These are phyloP conservation scores for Thelonectria discophora DNA, from an alignment of 2,329 filamentous ascomycete genomes.

Conservation along the genomic window DNA sequence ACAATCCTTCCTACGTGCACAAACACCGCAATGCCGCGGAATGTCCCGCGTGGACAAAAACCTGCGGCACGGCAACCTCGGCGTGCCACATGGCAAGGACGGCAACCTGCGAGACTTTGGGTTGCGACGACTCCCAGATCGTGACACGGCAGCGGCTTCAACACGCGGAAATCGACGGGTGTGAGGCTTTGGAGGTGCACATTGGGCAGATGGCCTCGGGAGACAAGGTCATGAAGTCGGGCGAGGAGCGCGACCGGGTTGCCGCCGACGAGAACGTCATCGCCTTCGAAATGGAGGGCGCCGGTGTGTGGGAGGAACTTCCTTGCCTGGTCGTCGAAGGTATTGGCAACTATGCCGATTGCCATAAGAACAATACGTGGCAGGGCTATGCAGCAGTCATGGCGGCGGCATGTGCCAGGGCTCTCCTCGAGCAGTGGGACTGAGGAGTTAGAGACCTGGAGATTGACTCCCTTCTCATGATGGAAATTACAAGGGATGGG, in stretches of 20 bases:
- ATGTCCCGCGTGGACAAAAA: too few species aligned
- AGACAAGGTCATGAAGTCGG: neutral
- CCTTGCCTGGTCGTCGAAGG: neutral
- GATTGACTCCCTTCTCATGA: too few species aligned
- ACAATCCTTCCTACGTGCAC: too few species aligned
- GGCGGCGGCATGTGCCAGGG: neutral
- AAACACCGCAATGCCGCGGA: too few species aligned
- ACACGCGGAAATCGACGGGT: too few species aligned
- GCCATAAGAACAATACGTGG: neutral
- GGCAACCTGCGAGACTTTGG: too few species aligned
- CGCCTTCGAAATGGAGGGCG: neutral
- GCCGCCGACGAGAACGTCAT: neutral
- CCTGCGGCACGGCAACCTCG: too few species aligned
- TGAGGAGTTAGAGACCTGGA: too few species aligned
- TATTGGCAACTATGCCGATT: neutral
- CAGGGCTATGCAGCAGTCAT: neutral
- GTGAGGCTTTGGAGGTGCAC: neutral
- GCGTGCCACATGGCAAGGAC: too few species aligned
- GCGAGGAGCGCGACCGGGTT: neutral
- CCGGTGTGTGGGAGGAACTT: neutral
- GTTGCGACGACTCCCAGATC: too few species aligned
- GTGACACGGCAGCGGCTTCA: too few species aligned
- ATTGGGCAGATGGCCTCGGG: neutral
- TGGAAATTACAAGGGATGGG: too few species aligned
- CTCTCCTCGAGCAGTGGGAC: constrained; percentile 40